Percentiles rank a stretch among this genome's conserved stretches.
These are phyloP conservation scores for Termitomyces sp. DNA, from an alignment of 768 basidiomycete species.

Conservation along the genomic window DNA sequence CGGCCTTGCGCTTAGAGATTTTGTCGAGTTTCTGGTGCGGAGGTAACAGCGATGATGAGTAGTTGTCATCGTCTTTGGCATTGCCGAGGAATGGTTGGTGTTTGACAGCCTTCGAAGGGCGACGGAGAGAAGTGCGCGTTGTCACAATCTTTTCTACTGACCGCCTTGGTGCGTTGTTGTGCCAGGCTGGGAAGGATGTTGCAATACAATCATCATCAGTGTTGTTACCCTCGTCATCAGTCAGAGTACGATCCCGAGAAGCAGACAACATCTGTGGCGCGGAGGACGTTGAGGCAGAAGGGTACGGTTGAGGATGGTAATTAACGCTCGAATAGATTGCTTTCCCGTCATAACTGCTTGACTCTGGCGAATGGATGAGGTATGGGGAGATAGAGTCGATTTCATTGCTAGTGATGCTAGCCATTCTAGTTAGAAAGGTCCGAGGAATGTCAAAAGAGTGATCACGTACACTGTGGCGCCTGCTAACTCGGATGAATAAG, in stretches of 20 bases:
- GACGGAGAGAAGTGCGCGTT: not conserved
- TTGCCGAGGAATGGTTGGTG: not conserved
- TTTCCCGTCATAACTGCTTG: not conserved
- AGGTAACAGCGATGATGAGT: not conserved
- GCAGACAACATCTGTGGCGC: not conserved
- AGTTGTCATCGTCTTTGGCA: not conserved
- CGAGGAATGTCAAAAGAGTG: not conserved
- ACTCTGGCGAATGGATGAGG: not conserved
- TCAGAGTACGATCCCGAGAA: not conserved
- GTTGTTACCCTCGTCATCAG: not conserved
- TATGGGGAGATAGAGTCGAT: not conserved
- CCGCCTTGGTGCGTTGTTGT: not conserved
- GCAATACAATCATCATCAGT: not conserved
- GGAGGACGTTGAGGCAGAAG: not conserved
- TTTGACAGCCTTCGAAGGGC: not conserved
- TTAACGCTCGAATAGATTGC: not conserved
- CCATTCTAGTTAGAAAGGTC: not conserved
- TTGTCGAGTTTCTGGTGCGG: not conserved
- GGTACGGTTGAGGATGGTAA: not conserved
- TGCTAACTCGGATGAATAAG: no score
- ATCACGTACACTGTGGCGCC: not conserved
- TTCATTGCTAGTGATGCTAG: not conserved
- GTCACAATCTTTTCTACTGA: not conserved
- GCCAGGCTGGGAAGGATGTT: not conserved
- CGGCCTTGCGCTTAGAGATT: not conserved